Evolutionary conservation across 208 protist genomes (phyloP), one percentile per base, ranked within the genome.

Genomic region (Leishmania turanica): DNA sequence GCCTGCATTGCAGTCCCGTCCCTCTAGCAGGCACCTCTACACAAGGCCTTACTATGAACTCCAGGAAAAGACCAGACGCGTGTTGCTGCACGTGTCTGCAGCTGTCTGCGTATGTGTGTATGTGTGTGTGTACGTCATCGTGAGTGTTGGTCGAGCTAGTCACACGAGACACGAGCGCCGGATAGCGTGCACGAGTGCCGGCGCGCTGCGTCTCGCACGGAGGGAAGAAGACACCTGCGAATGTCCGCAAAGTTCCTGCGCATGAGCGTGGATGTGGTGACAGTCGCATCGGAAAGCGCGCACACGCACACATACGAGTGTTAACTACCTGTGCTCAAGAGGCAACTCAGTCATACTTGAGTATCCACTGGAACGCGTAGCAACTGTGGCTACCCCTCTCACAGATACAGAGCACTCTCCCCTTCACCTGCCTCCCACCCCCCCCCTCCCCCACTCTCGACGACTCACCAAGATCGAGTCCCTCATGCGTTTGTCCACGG

Each of bases 401-500:
- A 37, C 45, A 73, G 8, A 8, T 37, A 54, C 21, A 73, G 69
- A 37, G 31, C 13, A 13, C 21, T 31, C 15, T 40, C 62, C 62
- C 31, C 31, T 40, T 21, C 31, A 21, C 47, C 45, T 37, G 27
- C 42, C 27, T 19, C 51, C 15, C 72, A 15, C 1, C 15, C 21
- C 1, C 15, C 21, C 45, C 71, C 71, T 45, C n/a, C 11, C 51
- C 15, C 72, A 15, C 2, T 6, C 9, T 49, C 34, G 9, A n/a
- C 40, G 27, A 24, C 19, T 49, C 74, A 47, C 19, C 17, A 17
- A 65, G 54, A 65, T 31, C 31, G 37, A n/a, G 27, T 34, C 74
- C n/a, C n/a, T 77, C 74, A 65, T 27, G 5, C 27, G 27, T 85
- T 73, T 40, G 73, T 34, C 49, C 77, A 80, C 9, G 81, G 34